phyloP scores from a whole-genome alignment of 179 eudicot species.

The Pouteria campechiana region DNA sequence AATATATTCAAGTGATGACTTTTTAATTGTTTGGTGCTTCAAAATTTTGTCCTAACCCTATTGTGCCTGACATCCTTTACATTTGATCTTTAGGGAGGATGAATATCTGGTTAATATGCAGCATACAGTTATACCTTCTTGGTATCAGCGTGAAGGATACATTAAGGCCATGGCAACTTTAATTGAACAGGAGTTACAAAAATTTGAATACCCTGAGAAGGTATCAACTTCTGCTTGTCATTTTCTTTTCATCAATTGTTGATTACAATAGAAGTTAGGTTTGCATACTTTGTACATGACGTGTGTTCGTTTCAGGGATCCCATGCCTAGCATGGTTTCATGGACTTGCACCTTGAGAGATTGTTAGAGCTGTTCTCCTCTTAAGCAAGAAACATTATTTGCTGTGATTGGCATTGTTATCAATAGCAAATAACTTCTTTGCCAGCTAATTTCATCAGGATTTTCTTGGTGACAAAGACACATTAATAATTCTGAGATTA shows the following conservation, averaged over 20 bases:
- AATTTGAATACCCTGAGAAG: conserved; percentile 65
- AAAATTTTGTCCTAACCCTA: background rate
- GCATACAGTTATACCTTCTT: conserved; percentile 96
- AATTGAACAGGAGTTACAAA: conserved; percentile 60
- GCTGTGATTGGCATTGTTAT: no score
- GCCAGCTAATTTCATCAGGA: no score
- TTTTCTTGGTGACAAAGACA: no score
- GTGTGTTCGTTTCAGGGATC: no score
- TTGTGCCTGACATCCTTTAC: conserved; percentile 3
- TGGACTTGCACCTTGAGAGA: no score
- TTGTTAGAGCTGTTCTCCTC: no score
- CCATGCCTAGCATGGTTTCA: no score
- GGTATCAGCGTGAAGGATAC: conserved; percentile 99
- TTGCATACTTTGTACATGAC: no score
- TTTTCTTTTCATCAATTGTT: background rate
- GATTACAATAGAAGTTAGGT: no score
- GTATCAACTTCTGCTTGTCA: conserved; percentile 19
- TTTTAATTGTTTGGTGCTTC: conserved; percentile 1
- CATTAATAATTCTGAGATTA: no score
- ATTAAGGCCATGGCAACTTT: conserved; percentile 85
- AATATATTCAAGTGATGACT: conserved; percentile 69
- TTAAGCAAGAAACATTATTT: no score
- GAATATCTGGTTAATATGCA: conserved; percentile 95
- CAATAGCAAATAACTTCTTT: no score
- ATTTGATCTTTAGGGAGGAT: conserved; percentile 57